Evolutionary conservation across 805 yeast species (phyloP), one percentile per base, ranked within the genome.

Genomic region (Komagataella pastoris): DNA sequence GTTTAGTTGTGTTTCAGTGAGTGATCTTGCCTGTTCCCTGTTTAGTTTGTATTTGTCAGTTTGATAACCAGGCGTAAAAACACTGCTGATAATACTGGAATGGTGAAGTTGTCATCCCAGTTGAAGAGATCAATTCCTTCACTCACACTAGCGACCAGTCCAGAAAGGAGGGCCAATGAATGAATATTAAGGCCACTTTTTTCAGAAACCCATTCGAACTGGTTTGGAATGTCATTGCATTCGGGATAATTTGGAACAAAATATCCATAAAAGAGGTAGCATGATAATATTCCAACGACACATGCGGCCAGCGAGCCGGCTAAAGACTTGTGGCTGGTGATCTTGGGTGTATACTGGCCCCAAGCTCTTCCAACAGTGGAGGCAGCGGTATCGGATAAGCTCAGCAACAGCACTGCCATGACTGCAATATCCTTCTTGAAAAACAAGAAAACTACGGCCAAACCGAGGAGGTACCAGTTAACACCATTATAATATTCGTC

Each of bases 371-470:
- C 99, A 61, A 90, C 68, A 0, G 97, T 88, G 3, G 97, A 88
- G 2, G 99, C 99, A 2, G 97, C 91, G 7, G 98, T 88, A 63
- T 93, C 99, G 4, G 96, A 89, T 98, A 98, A 93, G 61, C 97
- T 86, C 55, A 93, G 75, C 50, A 91, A 71, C 56, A 89, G 72
- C 3, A 89, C 80, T 19, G 95, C 74, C 70, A 88, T 74, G 24
- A 90, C 71, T 0, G 83, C 73, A 49, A 93, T 81, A 61, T 93
- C 99, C 67, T 88, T 88, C 12, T 91, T 81, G 59, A 80, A 83
- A 19, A 80, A 65, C 1, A 74, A 55, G 60, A 89, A 86, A 7
- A 89, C 88, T 56, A 88, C 68, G 23, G 80, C 69, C 48, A 88
- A 69, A 4, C 99, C 99, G 1, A 85, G 71, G 44, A 89, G 69